These are phyloP conservation scores for Fusarium globosum DNA, from an alignment of 2,329 filamentous ascomycete genomes.

Conservation along the genomic window DNA sequence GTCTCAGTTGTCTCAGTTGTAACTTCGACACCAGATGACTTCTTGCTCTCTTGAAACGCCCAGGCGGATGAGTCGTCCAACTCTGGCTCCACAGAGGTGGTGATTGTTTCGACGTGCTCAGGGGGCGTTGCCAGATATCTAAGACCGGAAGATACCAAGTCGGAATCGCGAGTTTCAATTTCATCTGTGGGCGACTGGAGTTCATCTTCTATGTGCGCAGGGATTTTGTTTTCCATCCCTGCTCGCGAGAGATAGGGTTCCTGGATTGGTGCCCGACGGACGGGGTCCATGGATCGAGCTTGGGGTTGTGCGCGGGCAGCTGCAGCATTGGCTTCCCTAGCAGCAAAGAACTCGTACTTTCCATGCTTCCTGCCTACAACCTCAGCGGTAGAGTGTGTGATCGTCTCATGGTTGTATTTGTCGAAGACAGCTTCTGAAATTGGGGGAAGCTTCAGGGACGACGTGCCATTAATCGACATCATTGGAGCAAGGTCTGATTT, in stretches of 20 bases:
- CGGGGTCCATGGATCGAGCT: background rate
- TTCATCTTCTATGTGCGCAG: background rate
- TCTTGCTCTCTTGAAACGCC: slow-evolving; percentile 47
- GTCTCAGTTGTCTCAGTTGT: background rate
- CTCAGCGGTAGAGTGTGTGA: slow-evolving; percentile 36
- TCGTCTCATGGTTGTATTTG: background rate
- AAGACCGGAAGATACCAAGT: slow-evolving; percentile 47
- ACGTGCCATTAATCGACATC: background rate
- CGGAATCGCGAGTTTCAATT: slow-evolving; percentile 8
- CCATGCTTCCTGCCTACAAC: slow-evolving; percentile 51
- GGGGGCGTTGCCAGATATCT: slow-evolving; percentile 46
- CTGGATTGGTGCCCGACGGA: background rate
- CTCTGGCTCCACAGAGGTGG: background rate
- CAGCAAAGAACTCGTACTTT: slow-evolving; percentile 54
- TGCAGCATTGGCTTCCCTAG: slow-evolving; percentile 50
- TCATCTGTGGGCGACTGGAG: background rate
- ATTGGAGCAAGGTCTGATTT: slow-evolving; percentile 15
- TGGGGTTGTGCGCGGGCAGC: background rate
- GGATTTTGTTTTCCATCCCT: background rate
- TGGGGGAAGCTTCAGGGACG: slow-evolving; percentile 30
- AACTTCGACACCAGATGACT: background rate
- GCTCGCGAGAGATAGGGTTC: background rate
- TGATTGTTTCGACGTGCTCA: slow-evolving; percentile 6
- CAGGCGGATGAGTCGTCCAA: slow-evolving; percentile 49
- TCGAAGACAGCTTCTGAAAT: slow-evolving; percentile 28